These are phyloP conservation scores for Spinacia oleracea DNA, from an alignment of 179 eudicot species.

Conservation along the genomic window DNA sequence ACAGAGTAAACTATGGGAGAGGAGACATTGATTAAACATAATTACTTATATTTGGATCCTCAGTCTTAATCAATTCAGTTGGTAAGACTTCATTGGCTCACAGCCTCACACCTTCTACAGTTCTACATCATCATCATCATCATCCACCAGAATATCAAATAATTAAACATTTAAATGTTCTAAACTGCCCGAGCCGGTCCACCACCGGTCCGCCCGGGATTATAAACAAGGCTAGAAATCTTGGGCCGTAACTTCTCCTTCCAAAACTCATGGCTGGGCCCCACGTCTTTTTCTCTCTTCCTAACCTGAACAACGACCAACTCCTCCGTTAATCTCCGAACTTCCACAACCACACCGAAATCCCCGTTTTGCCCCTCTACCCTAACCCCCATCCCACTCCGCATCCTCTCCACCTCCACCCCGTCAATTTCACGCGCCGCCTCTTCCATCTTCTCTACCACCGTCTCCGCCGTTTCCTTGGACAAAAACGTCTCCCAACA, in stretches of 20 bases:
- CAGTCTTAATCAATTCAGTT: background rate
- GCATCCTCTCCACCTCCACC: conserved; percentile 31
- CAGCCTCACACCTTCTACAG: background rate
- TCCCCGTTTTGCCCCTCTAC: conserved; percentile 59
- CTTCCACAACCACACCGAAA: conserved; percentile 43
- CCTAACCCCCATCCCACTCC: conserved; percentile 41
- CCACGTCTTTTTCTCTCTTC: conserved; percentile 38
- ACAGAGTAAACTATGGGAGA: background rate
- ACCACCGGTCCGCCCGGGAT: background rate
- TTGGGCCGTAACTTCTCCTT: conserved; percentile 33
- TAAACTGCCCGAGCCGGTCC: too few species aligned
- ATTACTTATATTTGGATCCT: background rate
- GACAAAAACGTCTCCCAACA: conserved; percentile 45
- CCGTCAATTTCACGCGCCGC: conserved; percentile 40
- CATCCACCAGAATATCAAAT: background rate
- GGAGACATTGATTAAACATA: background rate
- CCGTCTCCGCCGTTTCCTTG: conserved; percentile 34
- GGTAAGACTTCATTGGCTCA: conserved; percentile 18
- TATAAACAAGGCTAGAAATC: conserved; percentile 29
- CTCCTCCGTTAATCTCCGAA: conserved; percentile 47
- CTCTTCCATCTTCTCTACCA: conserved; percentile 45
- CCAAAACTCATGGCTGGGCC: conserved; percentile 34
- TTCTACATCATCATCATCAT: background rate
- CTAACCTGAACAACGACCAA: conserved; percentile 59
- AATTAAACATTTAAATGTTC: too few species aligned